A percentile compares a stretch with the other conserved stretches of the same genome.
phyloP scores from a whole-genome alignment of 2,329 filamentous ascomycete species.

The Monilinia fructigena region DNA sequence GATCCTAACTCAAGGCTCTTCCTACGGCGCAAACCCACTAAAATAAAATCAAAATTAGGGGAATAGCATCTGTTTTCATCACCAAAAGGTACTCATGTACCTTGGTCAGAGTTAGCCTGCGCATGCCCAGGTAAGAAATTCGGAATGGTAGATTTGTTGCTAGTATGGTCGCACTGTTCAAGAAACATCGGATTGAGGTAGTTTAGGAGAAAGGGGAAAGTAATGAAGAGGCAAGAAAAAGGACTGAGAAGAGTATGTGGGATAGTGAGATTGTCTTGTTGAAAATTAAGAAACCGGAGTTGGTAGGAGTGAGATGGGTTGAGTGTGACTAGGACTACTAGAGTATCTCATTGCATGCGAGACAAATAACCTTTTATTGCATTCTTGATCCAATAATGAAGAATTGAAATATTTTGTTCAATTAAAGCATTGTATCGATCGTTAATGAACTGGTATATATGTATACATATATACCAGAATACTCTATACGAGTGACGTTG shows the following conservation, averaged over 20 bases:
- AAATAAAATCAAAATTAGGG: background rate
- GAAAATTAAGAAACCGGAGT: no score
- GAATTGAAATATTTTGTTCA: background rate
- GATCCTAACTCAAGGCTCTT: background rate
- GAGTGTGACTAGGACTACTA: conserved; percentile 2
- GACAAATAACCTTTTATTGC: background rate
- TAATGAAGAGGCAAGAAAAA: background rate
- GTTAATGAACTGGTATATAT: no score
- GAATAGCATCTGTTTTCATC: conserved; percentile 10
- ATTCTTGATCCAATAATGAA: background rate
- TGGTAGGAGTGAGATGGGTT: background rate
- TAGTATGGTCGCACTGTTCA: background rate
- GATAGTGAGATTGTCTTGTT: no score
- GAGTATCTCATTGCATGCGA: background rate
- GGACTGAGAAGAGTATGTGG: no score
- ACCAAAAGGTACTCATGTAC: conserved; percentile 22
- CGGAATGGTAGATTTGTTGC: conserved; percentile 26
- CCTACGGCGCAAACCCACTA: background rate
- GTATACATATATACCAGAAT: no score
- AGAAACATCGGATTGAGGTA: background rate
- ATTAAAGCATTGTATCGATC: no score
- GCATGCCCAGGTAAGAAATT: conserved; percentile 30
- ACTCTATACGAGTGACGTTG: background rate
- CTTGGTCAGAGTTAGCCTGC: conserved; percentile 27
- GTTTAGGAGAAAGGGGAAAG: background rate